Base-by-base conservation (phyloP, 805 yeast genomes). In the Saccharomyces mikatae region DNA sequence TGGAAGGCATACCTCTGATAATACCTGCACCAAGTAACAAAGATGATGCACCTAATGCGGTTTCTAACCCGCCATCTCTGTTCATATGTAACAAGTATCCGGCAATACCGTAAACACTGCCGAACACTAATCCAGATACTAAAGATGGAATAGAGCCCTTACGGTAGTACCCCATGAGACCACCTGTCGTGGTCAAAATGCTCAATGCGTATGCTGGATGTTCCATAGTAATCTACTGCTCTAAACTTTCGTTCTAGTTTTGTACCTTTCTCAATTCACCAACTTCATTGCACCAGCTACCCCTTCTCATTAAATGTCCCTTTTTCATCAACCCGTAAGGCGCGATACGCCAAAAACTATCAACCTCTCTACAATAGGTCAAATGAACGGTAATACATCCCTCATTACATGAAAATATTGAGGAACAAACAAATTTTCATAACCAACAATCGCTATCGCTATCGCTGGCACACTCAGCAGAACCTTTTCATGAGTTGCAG, bases 81-180 rank as follows among this genome's bases (percentile, higher is more conserved):
- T 89, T 87, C 53, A 83, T 73, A 59, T 80, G 78, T 57, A 89
- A 73, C 60, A 91, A 76, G 70, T 89, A 87, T 17, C 96, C 92
- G 2, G 89, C 84, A 55, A 75, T 65, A n/a, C 86, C 87, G 66
- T 79, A 87, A 28, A 81, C 65, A 2, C 79, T 74, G 13, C 86
- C 76, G 58, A 87, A 74, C 1, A 82, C 70, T 9, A 80, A 59
- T 44, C 97, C 97, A 1, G 92, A 96, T 49, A 82, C 72, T 53
- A 91, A 76, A 0, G 96, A 89, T 24, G 96, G 95, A 41, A 84
- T 65, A 1, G 96, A 87, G 11, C 85, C 80, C 62, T 86, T 86
- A 52, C 82, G 82, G 71, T 71, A 63, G 70, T 74, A 87, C 44
- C 94, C 94, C 71, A 82, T 78, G 44, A 80, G 59, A 50, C 94